Conservation (phyloP, 805 yeast species). For the Pichia cabralensis region DNA sequence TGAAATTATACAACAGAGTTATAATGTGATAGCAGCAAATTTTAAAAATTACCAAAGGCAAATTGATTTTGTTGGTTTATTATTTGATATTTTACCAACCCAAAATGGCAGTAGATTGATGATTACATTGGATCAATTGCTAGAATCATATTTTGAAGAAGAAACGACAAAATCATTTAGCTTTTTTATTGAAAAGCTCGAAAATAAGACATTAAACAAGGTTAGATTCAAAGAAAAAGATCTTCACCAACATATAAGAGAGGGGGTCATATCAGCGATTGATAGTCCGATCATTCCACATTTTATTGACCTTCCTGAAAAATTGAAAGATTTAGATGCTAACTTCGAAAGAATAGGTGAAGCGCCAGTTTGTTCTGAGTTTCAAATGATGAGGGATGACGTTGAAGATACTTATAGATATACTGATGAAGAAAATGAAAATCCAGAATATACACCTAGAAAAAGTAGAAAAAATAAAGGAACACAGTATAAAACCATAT, state of each 20-base stretch:
- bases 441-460: too few relatives aligned
- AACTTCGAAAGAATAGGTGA: too few relatives aligned
- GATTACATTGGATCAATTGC: constrained; percentile 1
- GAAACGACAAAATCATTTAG: constrained; percentile 10
- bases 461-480: too few relatives aligned
- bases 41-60: constrained; percentile 25
- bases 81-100: constrained; percentile 20
- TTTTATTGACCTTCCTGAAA: constrained; percentile 40
- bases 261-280: constrained; percentile 10
- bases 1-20: constrained; percentile 28
- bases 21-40: constrained; percentile 28
- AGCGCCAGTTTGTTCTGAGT: too few relatives aligned
- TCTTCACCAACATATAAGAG: constrained; percentile 3
- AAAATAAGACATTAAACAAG: too few relatives aligned
- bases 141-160: constrained; percentile 18
- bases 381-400: too few relatives aligned
- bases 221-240: neutral
- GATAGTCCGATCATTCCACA: constrained; percentile 48
- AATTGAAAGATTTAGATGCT: too few relatives aligned
- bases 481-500: too few relatives aligned
- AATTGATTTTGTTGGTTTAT: constrained; percentile 21
- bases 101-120: too few relatives aligned
- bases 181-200: neutral
- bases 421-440: too few relatives aligned
- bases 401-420: too few relatives aligned